Conservation (phyloP, 805 yeast species). For the Hanseniaspora guilliermondii region DNA sequence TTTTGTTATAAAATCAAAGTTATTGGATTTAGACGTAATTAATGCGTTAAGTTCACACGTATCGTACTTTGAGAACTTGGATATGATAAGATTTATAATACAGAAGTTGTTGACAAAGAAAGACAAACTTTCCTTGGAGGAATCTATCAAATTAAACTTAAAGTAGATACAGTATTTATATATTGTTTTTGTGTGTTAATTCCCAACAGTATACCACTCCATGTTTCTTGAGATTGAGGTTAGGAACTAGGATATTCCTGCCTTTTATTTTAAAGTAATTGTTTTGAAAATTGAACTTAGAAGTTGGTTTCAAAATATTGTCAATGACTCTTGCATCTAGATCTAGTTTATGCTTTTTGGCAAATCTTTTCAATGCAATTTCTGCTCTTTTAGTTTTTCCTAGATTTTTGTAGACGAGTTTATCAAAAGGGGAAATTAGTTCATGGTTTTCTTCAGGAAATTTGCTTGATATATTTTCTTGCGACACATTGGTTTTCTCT, state of each 20-base stretch:
- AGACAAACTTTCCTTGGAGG: neutral
- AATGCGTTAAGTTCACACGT: constrained; percentile 81
- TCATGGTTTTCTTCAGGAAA: neutral
- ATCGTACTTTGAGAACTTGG: constrained; percentile 74
- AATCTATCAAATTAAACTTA: neutral
- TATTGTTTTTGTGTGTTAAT: neutral
- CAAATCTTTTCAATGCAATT: neutral
- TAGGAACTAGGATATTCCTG: neutral
- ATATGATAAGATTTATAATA: constrained; percentile 68
- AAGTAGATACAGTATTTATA: neutral
- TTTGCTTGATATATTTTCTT: neutral
- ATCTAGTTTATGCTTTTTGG: neutral
- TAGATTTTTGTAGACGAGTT: neutral
- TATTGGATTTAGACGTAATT: constrained; percentile 65
- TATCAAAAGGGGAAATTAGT: neutral
- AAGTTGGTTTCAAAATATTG: neutral
- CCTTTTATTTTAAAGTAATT: neutral
- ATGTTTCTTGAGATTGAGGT: neutral
- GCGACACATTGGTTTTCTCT: neutral
- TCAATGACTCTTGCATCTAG: neutral
- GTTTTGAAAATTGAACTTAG: neutral
- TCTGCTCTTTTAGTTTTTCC: neutral
- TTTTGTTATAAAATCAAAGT: constrained; percentile 63
- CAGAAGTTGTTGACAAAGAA: constrained; percentile 34
- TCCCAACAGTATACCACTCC: neutral